Evolutionary conservation across 495 filamentous ascomycete genomes (phyloP), one percentile per base, ranked within the genome.

Genomic region (Chaetomidium leptoderma): DNA sequence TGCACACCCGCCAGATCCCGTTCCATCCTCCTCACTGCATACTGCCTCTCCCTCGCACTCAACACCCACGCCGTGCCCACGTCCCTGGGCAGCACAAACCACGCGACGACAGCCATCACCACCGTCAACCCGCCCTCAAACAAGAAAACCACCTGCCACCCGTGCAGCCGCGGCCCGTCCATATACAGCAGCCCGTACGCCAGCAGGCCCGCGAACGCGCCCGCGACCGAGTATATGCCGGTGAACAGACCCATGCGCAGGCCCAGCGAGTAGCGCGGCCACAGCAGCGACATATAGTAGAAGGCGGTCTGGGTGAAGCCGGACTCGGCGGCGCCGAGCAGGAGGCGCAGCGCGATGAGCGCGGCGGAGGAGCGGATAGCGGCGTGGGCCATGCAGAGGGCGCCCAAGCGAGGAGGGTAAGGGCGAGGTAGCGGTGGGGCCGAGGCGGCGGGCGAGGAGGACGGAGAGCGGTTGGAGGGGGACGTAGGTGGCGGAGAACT

Each of bases 1-100:
- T 33, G 27, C 10, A n/a, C 29, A 4, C 29, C 45, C 10, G 45
- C 45, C 10, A 48, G 29, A 21, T 48, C 70, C 24, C 76, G 67
- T 30, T 63, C 55, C 33, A 77, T 71, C 32, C 75, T 69, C 50
- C 60, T 56, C 53, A 63, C 50, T 45, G 63, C 65, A 55, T 64
- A 58, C 32, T 51, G 65, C 32, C 64, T 44, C 51, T 71, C 73
- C 29, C 11, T 47, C 40, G 45, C 50, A 27, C 35, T 56, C 23
- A 75, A 55, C 50, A 75, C 73, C 55, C 53, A 60, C 7, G 68
- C 64, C 30, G 37, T 62, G 17, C 55, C 50, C 4, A 64, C 57
- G 29, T 64, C 55, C 14, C 46, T 44, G 0, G 89, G 86, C n/a
- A 93, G 74, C 40, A 83, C 58, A 62, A 90, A 89, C 74, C 83